Evolutionary conservation across 495 filamentous ascomycete species (phyloP).

Genomic region (Neurospora terricola): DNA sequence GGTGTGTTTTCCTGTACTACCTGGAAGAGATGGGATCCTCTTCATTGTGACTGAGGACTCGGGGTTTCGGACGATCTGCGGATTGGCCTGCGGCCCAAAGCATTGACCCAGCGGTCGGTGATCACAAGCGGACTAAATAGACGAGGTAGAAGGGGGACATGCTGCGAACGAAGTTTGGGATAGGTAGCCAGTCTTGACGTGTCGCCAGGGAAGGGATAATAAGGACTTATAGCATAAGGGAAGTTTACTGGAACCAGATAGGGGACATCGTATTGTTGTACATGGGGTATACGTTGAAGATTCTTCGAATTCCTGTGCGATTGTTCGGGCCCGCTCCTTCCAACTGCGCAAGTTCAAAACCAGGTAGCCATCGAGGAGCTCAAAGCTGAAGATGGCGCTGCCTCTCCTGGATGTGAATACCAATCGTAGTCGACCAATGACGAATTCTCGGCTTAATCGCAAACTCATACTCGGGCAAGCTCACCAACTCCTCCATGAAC

Average conservation of each 20-base stretch:
- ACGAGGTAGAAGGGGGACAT: not conserved
- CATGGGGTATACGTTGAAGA: not conserved
- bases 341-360: not conserved
- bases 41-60: not conserved
- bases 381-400: conserved; percentile 1
- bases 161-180: not conserved
- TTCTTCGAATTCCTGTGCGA: not conserved
- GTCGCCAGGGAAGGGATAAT: not conserved
- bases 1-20: not conserved
- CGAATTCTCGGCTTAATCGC: conserved; percentile 6
- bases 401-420: conserved; percentile 12
- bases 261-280: not conserved
- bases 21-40: not conserved
- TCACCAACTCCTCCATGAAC: conserved; percentile 25
- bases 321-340: not conserved
- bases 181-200: not conserved
- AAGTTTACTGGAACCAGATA: not conserved
- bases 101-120: not conserved
- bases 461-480: conserved; percentile 30
- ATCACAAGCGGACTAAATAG: not conserved
- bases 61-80: not conserved
- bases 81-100: not conserved
- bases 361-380: not conserved
- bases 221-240: not conserved
- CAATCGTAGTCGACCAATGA: conserved; percentile 15